Base-by-base conservation (phyloP, 768 basidiomycete species). In the Dioszegia aurantiaca region DNA sequence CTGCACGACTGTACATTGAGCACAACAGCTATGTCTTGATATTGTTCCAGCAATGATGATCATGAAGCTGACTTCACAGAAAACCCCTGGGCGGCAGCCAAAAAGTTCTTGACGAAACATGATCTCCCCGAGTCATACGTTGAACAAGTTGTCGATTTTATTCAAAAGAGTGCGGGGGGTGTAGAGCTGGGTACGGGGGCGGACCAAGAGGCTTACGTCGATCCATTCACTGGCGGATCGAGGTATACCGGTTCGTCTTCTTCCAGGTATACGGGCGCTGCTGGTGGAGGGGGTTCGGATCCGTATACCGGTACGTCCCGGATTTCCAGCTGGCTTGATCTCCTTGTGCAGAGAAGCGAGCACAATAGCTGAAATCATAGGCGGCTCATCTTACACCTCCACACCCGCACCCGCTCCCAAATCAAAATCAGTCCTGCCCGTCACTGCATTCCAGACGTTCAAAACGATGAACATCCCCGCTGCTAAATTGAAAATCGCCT, bases 131-230 rank as follows among this genome's bases (percentile, higher is more conserved):
- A 84, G 61, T 81, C 80, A 4, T 92, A 98, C 71, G 78, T 90
- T 24, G 93, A 98, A 65, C 83, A 97, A 76, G 87, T 99, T 14
- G 93, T 89, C 27, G 80, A 81, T 55, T 98, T 97, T 77, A 98
- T 99, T 53, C 88, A 95, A 77, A 88, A 88, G 77, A 95, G 92
- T 63, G 88, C 92, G 0, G 79, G 82, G 3, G 89, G 89, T 0
- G 85, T 89, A 21, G 85, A 81, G 53, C 77, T 97, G 10, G 79
- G 80, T 14, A 44, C 47, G 42, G 52, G 54, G 14, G 71, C 79
- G 2, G 78, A 80, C n/a, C 79, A 74, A 42, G 62, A 59, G 27
- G 82, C 85, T 46, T 90, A 82, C 70, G 83, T 86, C 21, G 94
- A 98, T 72, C 94, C 94, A 4, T 98, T 83, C 76, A 98, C 94